Evolutionary conservation across 345 rosid genomes (phyloP).

Genomic region (Euclidium syriacum): DNA sequence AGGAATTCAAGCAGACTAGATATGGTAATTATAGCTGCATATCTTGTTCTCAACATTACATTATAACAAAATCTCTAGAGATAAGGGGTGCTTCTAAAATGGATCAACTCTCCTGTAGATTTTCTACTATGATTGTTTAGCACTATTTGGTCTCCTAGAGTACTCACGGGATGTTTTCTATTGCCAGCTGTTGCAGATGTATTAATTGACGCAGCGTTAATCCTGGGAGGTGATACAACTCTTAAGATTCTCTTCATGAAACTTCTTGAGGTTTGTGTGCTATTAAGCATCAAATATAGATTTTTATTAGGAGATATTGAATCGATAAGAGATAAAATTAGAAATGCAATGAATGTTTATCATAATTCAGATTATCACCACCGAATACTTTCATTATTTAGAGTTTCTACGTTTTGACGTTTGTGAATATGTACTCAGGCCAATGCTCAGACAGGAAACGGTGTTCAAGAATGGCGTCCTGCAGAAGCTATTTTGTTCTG

Average conservation of each 20-base stretch:
- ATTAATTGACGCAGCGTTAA: conserved; percentile 83
- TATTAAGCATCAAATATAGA: neutral
- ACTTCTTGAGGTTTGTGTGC: conserved; percentile 71
- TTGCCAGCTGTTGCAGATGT: conserved; percentile 95
- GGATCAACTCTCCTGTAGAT: conserved; percentile 1
- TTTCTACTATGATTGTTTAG: neutral
- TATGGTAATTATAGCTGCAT: conserved; percentile 53
- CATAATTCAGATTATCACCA: neutral
- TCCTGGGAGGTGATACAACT: conserved; percentile 84
- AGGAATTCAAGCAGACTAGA: conserved; percentile 95
- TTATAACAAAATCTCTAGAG: neutral
- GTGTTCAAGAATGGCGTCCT: conserved; percentile 72
- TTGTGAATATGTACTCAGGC: conserved; percentile 44
- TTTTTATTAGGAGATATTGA: neutral
- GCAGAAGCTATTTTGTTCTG: conserved; percentile 98
- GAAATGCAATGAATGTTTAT: neutral
- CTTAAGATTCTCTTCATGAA: conserved; percentile 79
- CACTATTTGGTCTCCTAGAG: neutral
- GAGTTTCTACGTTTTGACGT: conserved; percentile 6
- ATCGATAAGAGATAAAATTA: neutral
- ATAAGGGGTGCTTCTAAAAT: neutral
- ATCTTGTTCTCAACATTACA: conserved; percentile 14
- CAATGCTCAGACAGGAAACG: conserved; percentile 63
- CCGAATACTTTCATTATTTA: neutral
- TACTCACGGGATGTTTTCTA: conserved; percentile 41